Evolutionary conservation across 352 stramenopile genomes (phyloP).

Genomic region (Plasmopara muralis): DNA sequence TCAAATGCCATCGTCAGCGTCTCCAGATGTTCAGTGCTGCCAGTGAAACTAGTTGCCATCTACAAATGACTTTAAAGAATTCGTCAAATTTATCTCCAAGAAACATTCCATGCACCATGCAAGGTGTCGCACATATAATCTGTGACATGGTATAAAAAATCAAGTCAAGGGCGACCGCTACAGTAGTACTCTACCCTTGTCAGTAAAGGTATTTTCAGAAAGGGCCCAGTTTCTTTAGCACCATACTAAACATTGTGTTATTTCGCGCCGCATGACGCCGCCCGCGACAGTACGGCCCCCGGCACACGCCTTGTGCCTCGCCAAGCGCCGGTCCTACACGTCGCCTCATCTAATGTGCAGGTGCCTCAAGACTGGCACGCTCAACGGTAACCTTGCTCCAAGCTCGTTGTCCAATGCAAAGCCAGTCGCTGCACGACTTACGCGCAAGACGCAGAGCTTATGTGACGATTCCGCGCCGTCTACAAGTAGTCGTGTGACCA

Average conservation of each 20-base stretch:
- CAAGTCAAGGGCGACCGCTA: too few species aligned
- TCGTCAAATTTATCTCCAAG: too few species aligned
- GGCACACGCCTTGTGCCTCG: conserved; percentile 33
- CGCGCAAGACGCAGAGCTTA: conserved; percentile 49
- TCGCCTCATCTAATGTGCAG: conserved; percentile 48
- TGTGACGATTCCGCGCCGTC: conserved; percentile 36
- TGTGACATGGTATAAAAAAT: too few species aligned
- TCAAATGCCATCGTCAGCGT: too few species aligned
- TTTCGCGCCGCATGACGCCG: conserved; percentile 11
- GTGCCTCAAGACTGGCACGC: conserved; percentile 21
- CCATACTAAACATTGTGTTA: not conserved
- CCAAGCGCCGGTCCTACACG: conserved; percentile 53
- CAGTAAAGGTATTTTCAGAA: too few species aligned
- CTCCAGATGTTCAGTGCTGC: too few species aligned
- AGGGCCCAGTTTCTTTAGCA: too few species aligned
- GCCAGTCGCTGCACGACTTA: conserved; percentile 10
- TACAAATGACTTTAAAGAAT: too few species aligned
- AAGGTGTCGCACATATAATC: too few species aligned
- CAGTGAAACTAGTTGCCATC: too few species aligned
- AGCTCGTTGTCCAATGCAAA: conserved; percentile 12
- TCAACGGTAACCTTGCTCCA: conserved; percentile 3
- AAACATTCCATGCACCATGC: too few species aligned
- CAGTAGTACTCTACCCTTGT: too few species aligned
- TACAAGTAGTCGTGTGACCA: conserved; percentile 22
- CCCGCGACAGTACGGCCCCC: conserved; percentile 17